Evolutionary conservation across 2,329 filamentous ascomycete genomes (phyloP), one percentile per base, ranked within the genome.

Genomic region (Penicillium olsonii): DNA sequence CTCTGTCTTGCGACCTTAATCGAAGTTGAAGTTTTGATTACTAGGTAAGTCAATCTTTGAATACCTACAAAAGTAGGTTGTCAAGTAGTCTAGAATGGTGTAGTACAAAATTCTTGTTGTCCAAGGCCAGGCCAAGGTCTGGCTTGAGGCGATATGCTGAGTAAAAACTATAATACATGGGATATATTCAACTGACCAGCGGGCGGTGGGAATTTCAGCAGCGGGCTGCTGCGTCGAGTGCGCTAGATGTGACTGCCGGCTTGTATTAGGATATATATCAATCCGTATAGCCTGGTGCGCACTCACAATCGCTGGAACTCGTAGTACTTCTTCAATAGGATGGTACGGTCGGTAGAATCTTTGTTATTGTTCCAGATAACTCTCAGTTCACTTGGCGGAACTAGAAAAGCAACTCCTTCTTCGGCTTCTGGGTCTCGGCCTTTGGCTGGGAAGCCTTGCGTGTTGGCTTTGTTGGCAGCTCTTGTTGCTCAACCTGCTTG

Each of bases 101-200:
- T 35, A 9, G 15, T 35, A 35, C 33, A 35, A 35, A 17, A 17
- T 18, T 35, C 33, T 35, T 35, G 26, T 17, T 20, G 20, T 39
- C 22, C 22, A 17, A 8, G 10, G 6, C 37, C 22, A 26, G 37
- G 17, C 7, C 6, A 7, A 7, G 17, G 14, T 26, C 37, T n/a
- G 37, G 11, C 20, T 22, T 39, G 5, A 14, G 37, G n/a, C 22
- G 8, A n/a, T 24, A 39, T 26, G 33, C 33, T 35, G 33, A 35
- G 52, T 62, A 62, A 57, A 64, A 22, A 50, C 42, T 64, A 63
- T 63, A 57, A 61, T 64, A 61, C 60, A 64, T 45, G 42, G 42
- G 45, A 42, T 43, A 48, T 48, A 51, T 56, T 47, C 51, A 41
- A 54, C 61, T 59, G 54, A 42, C 59, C 53, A 58, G 55, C 52